phyloP scores from a whole-genome alignment of 306 rosid genomes.

The cucumber (Cucumis sativus) region Cucumber_9930_V3 NC_026656.2:5878501-5879000 shows the following conservation, averaged over 20 bases:
- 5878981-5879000: slow-evolving; percentile 83
- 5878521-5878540: too few relatives aligned
- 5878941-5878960: slow-evolving; percentile 76
- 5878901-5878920: slow-evolving; percentile 92
- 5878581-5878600: background rate
- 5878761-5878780: slow-evolving; percentile 60
- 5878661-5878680: slow-evolving; percentile 80
- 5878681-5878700: slow-evolving; percentile 51
- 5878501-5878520: background rate
- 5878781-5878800: slow-evolving; percentile 92
- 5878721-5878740: slow-evolving; percentile 50
- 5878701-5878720: slow-evolving; percentile 50
- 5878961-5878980: slow-evolving; percentile 69
- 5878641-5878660: slow-evolving; percentile 75
- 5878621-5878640: slow-evolving; percentile 93
- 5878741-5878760: slow-evolving; percentile 58
- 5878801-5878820: background rate
- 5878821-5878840: background rate
- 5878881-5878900: slow-evolving; percentile 13
- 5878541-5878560: too few relatives aligned
- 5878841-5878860: background rate
- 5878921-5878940: slow-evolving; percentile 70
- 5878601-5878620: background rate
- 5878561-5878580: too few relatives aligned
- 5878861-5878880: background rate